Evolutionary conservation across 148 eudicot species (phyloP).

Genomic region (Rhododendron kiyosumense): DNA sequence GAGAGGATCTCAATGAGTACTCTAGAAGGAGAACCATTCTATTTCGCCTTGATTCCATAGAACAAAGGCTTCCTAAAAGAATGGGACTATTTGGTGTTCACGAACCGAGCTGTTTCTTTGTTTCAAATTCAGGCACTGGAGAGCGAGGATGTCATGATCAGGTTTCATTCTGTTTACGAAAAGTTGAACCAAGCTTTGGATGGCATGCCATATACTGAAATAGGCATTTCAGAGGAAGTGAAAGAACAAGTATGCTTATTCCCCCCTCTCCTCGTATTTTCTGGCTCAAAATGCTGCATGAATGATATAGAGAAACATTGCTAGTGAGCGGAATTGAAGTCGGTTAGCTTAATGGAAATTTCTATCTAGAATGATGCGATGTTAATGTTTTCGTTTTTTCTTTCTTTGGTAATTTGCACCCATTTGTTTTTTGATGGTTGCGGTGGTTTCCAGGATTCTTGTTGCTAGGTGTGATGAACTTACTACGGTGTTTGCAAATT

Average conservation of each 20-base stretch:
- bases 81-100: not conserved
- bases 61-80: not conserved
- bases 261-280: not conserved
- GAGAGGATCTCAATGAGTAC: not conserved
- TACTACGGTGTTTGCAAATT: not conserved
- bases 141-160: constrained; percentile 45
- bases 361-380: not conserved
- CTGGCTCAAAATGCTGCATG: not conserved
- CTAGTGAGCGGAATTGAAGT: not conserved
- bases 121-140: constrained; percentile 54
- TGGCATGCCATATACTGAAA: constrained; percentile 58
- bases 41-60: not conserved
- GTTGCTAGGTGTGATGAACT: not conserved
- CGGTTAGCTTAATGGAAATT: not conserved
- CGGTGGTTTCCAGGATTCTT: not conserved
- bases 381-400: not conserved
- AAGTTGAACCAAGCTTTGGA: constrained; percentile 52
- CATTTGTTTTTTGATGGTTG: not conserved
- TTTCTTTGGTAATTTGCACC: not conserved
- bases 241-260: constrained; percentile 53
- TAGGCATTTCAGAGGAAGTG: constrained; percentile 69
- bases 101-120: not conserved
- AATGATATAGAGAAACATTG: not conserved
- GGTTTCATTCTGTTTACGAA: constrained; percentile 52
- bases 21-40: not conserved